phyloP scores from a whole-genome alignment of 1,139 yeast genomes.

The Yamadazyma spencermartinsiae region DNA sequence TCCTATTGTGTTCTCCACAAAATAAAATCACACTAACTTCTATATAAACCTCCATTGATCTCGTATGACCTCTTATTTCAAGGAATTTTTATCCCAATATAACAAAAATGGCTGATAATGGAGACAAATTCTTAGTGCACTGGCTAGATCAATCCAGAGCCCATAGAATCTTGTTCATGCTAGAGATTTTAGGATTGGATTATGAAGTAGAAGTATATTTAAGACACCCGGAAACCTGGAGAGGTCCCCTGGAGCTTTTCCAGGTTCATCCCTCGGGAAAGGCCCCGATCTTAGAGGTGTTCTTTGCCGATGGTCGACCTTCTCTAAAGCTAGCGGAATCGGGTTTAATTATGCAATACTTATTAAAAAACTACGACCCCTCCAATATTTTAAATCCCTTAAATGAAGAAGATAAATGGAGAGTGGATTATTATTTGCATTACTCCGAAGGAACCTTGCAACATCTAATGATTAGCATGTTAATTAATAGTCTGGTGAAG shows the following conservation, averaged over 20 bases:
- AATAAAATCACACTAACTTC: neutral
- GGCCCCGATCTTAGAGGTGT: constrained; percentile 52
- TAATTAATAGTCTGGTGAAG: constrained; percentile 41
- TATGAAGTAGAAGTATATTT: constrained; percentile 53
- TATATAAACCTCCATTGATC: neutral
- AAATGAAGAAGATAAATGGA: constrained; percentile 31
- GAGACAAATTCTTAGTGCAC: constrained; percentile 18
- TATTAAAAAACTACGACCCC: constrained; percentile 43
- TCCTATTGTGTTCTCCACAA: constrained; percentile 2
- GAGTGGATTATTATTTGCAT: constrained; percentile 53
- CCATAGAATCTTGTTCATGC: constrained; percentile 40
- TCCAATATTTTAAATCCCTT: constrained; percentile 32
- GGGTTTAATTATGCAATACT: constrained; percentile 48
- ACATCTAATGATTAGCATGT: constrained; percentile 42
- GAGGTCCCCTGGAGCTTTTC: constrained; percentile 47
- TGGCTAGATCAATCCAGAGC: constrained; percentile 33
- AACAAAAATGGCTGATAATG: constrained; percentile 12
- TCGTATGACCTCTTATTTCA: neutral
- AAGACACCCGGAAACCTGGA: constrained; percentile 40
- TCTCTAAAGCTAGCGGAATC: constrained; percentile 42
- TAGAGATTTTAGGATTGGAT: constrained; percentile 43
- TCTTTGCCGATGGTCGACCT: constrained; percentile 43
- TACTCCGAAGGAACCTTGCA: constrained; percentile 60
- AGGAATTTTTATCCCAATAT: neutral
- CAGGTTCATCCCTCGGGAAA: constrained; percentile 59